Percentiles rank a stretch among this genome's conserved stretches.
phyloP scores from a whole-genome alignment of 768 basidiomycete genomes.

The Hericium coralloides region DNA sequence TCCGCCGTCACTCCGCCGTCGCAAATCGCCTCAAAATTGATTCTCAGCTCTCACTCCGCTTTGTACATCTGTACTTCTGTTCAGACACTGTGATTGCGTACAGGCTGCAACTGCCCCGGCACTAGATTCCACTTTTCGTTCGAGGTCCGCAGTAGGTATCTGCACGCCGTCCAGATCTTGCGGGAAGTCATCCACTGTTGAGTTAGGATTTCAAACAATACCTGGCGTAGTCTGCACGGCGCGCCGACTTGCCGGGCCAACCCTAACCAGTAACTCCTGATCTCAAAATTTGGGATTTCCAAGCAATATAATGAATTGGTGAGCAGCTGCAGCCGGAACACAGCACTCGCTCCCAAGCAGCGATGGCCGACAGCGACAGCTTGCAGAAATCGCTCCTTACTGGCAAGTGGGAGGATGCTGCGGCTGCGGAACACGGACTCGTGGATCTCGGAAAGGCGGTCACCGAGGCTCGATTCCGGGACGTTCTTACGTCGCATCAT shows the following conservation, averaged over 20 bases:
- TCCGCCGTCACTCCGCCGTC: no score
- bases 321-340: background rate
- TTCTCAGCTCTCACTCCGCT: no score
- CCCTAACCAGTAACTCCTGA: background rate
- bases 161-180: no score
- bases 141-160: no score
- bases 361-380: slow-evolving; percentile 11
- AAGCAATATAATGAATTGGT: background rate
- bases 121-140: no score
- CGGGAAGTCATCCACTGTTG: no score
- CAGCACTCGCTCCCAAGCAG: background rate
- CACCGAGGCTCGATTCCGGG: slow-evolving; percentile 50
- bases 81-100: no score
- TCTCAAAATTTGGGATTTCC: background rate
- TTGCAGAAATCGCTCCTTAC: slow-evolving; percentile 52
- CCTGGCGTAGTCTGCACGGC: no score
- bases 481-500: slow-evolving; percentile 31
- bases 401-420: slow-evolving; percentile 31
- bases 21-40: no score
- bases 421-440: slow-evolving; percentile 26
- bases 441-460: slow-evolving; percentile 43
- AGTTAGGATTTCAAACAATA: no score
- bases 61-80: no score
- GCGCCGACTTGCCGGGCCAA: background rate
- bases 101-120: no score